Percentiles rank a stretch among this genome's conserved stretches.
Evolutionary conservation across 352 stramenopile species (phyloP).

Genomic region (Halophytophthora polymorphica): DNA sequence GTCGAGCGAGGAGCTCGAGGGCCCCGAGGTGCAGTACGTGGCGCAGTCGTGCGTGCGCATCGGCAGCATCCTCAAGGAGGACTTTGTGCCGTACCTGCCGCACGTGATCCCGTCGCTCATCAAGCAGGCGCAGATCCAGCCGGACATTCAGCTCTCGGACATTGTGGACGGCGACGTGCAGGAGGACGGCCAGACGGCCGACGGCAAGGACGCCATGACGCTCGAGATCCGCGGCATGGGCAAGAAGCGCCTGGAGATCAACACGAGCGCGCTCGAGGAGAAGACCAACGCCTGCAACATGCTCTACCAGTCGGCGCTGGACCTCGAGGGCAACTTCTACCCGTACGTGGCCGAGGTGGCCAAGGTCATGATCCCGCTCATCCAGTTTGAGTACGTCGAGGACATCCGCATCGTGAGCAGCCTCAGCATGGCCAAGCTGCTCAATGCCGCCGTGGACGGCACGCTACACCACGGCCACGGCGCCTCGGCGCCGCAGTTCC

Average conservation of each 20-base stretch:
- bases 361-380: slow-evolving; percentile 69
- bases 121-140: slow-evolving; percentile 76
- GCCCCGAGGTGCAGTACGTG: slow-evolving; percentile 82
- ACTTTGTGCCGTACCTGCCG: slow-evolving; percentile 86
- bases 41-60: slow-evolving; percentile 86
- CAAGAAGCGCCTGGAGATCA: slow-evolving; percentile 85
- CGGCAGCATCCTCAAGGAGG: slow-evolving; percentile 79
- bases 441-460: slow-evolving; percentile 70
- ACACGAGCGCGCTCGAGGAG: slow-evolving; percentile 82
- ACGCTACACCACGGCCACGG: slow-evolving; percentile 63
- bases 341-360: slow-evolving; percentile 78
- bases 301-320: slow-evolving; percentile 83
- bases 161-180: slow-evolving; percentile 53
- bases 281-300: slow-evolving; percentile 89
- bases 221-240: slow-evolving; percentile 74
- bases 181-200: slow-evolving; percentile 50
- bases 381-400: slow-evolving; percentile 84
- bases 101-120: slow-evolving; percentile 82
- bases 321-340: slow-evolving; percentile 81
- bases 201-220: slow-evolving; percentile 72
- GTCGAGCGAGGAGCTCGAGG: slow-evolving; percentile 63
- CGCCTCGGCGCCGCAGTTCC: slow-evolving; percentile 53
- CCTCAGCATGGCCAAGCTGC: slow-evolving; percentile 71
- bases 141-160: slow-evolving; percentile 78
- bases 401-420: slow-evolving; percentile 79